Base-by-base conservation (phyloP, 2,329 filamentous ascomycete genomes). In the Fusarium ambrosium region DNA sequence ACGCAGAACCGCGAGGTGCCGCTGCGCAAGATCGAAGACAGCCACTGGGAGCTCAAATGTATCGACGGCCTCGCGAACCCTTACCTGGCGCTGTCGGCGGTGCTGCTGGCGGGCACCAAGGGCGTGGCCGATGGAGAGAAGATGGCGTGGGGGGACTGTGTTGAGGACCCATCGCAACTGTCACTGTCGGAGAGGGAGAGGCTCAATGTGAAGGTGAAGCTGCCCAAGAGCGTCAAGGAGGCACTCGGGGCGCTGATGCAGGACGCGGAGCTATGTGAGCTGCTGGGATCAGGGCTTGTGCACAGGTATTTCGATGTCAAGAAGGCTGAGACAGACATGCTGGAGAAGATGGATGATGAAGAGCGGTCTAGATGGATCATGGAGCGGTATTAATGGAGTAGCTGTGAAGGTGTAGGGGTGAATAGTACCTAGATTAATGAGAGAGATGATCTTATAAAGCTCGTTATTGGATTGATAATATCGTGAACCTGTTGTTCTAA, bases 1-100 rank as follows among this genome's bases (percentile, higher is more conserved):
- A 93, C 91, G 6, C 92, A 97, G 82, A 97, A 97, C 81, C 90
- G 93, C 20, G 93, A 96, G 84, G 87, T 90, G 6, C 92, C 94
- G 1, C 85, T 97, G 11, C 89, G 94, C 14, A 92, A 92, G 80
- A 88, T 95, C 58, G 84, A 85, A 4, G 84, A 81, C 3, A 91
- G 90, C 22, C 92, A 94, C 78, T 97, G 94, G 92, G 94, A 97
- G 82, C 77, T 97, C 24, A 92, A 94, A 79, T 90, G 89, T 64
- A 79, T 96, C n/a, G 94, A 97, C 78, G 94, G 94, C 0, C 83
- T 95, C 20, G 93, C 94, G 4, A 97, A 97, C 79, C 89, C 92
- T 64, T 97, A 97, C 79, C 82, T 97, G 2, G 92, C 81, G 20
- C 62, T 83, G 60, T 74, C 81, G 9, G 81, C 81, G 22, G 69